phyloP scores from a whole-genome alignment of 164 flowering plant species.

The Vitis rotundifolia region DNA sequence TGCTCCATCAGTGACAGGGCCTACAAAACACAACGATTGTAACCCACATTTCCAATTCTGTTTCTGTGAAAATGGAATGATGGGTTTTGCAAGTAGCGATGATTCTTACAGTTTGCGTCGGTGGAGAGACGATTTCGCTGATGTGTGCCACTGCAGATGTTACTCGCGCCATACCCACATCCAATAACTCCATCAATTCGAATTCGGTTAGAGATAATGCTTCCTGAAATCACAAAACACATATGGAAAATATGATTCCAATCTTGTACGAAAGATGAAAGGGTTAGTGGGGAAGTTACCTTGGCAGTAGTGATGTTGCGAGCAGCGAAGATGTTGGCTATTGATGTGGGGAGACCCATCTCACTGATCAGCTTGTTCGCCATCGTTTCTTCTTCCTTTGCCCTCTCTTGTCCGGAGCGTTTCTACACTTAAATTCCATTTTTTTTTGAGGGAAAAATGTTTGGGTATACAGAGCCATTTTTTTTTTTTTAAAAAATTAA shows the following conservation, averaged over 20 bases:
- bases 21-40: constrained; percentile 31
- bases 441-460: no score
- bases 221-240: constrained; percentile 42
- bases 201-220: constrained; percentile 75
- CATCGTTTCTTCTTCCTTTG: constrained; percentile 29
- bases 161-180: constrained; percentile 64
- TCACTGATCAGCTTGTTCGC: constrained; percentile 67
- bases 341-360: constrained; percentile 70
- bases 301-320: constrained; percentile 76
- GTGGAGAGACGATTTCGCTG: constrained; percentile 66
- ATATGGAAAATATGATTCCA: no score
- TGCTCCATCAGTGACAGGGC: constrained; percentile 66
- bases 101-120: constrained; percentile 63
- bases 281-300: constrained; percentile 27
- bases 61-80: no score
- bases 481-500: no score
- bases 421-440: no score
- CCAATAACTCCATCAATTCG: constrained; percentile 83
- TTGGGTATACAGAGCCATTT: no score
- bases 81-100: no score
- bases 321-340: constrained; percentile 69
- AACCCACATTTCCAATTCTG: no score
- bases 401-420: background rate
- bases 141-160: constrained; percentile 58
- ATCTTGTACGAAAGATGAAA: background rate